Base-by-base conservation (phyloP, 495 filamentous ascomycete genomes). In the Penicillium canescens region DNA sequence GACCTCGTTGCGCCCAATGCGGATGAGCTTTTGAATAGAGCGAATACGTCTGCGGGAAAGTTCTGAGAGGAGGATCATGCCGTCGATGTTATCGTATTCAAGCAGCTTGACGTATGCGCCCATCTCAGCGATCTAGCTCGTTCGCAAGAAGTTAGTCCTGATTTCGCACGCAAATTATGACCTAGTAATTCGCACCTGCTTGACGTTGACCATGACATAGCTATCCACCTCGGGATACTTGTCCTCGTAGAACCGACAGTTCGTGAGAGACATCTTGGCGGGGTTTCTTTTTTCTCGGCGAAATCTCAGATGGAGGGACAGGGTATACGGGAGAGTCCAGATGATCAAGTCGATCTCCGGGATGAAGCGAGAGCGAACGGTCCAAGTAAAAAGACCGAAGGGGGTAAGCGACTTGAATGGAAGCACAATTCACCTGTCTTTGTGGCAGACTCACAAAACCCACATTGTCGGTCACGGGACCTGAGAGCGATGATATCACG, bases 61-160 rank as follows among this genome's bases (percentile, higher is more conserved):
- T 71, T 98, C 94, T 61, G 89, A 94, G 56, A 98, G 88, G 43
- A 98, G 80, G 57, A 98, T 98, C 94, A 98, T 98, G 79, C 94
- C 94, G 70, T 98, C 94, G 73, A 98, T 98, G 77, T 97, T 96
- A 72, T 98, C 94, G 73, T 98, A 98, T 77, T 98, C 94, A 61
- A 98, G 86, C 24, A 98, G 86, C 78, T 98, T 98, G 67, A 98
- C 94, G 69, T 98, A 98, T 60, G 94, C 94, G 61, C 94, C 94
- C 94, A 98, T 98, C 71, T 98, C 94, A 69, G 94, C 94, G 69
- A 98, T 98, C 91, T 96, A 63, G 37, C 54, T 16, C 39, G 41
- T 54, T 46, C 54, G 50, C 33, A 40, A 47, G 18, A 44, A 47
- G 46, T 52, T 12, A 62, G 34, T 39, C 23, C 26, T 36, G 16